phyloP scores from a whole-genome alignment of 202 grass and related monocot genomes.

The Schoenoplectus tabernaemontani region DNA sequence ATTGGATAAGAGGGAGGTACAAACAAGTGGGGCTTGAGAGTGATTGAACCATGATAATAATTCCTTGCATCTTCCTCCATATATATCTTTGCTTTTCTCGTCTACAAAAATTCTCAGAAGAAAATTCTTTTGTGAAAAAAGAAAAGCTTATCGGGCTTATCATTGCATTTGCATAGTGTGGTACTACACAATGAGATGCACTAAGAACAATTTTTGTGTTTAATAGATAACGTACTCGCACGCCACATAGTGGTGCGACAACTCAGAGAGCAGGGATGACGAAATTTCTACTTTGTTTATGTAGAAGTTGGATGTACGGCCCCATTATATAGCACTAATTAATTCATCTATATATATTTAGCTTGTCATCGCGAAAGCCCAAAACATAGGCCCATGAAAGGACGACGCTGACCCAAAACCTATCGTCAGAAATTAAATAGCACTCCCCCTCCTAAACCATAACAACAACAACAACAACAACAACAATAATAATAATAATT shows the following conservation, averaged over 20 bases:
- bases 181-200: background rate
- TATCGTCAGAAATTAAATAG: background rate
- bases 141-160: background rate
- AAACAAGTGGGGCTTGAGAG: conserved; percentile 18
- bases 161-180: conserved; percentile 17
- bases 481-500: too few relatives aligned
- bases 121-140: background rate
- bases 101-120: background rate
- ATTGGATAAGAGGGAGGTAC: conserved; percentile 11
- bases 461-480: too few relatives aligned
- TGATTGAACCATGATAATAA: conserved; percentile 3
- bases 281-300: background rate
- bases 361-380: background rate
- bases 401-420: background rate
- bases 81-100: background rate
- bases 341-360: background rate
- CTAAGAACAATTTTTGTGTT: background rate
- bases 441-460: too few relatives aligned
- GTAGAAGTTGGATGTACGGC: background rate
- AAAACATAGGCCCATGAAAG: background rate
- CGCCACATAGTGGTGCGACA: conserved; percentile 10
- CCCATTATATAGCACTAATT: background rate
- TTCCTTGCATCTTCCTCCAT: background rate
- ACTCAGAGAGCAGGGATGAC: background rate
- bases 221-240: conserved; percentile 9